Conservation (phyloP, 2,329 filamentous ascomycete genomes). For the Aspergillus pseudonomiae region DNA sequence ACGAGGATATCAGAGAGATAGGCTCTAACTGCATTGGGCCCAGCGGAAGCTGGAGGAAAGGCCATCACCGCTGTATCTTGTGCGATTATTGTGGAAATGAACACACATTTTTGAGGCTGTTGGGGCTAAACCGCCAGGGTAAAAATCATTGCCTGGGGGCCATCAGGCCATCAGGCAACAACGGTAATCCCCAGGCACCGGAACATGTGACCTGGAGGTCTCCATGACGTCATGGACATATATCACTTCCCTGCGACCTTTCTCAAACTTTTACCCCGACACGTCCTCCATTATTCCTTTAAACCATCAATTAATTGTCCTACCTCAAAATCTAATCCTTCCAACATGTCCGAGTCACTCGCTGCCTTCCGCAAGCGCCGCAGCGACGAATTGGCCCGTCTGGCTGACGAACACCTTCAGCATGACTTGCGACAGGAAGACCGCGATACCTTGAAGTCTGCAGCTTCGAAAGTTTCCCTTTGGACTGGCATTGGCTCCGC, state of each 20-base stretch:
- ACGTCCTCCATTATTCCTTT: background rate
- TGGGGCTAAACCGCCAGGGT: background rate
- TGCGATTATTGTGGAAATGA: background rate
- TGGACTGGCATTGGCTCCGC: constrained; percentile 63
- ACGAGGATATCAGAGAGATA: background rate
- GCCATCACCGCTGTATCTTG: background rate
- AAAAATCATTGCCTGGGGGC: background rate
- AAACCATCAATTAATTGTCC: background rate
- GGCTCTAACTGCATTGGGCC: background rate
- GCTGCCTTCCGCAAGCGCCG: constrained; percentile 51
- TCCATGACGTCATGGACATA: background rate
- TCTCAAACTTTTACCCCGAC: background rate
- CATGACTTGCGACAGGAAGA: constrained; percentile 62
- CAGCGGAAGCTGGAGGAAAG: background rate
- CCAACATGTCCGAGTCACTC: constrained; percentile 48
- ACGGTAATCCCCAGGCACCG: background rate
- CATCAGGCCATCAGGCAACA: background rate
- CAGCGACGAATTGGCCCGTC: constrained; percentile 54
- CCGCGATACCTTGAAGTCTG: constrained; percentile 59
- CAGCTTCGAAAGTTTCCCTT: constrained; percentile 57
- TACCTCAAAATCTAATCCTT: background rate
- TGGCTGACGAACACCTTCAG: constrained; percentile 62
- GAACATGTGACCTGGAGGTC: background rate
- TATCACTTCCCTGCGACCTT: no score
- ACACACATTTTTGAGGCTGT: background rate